A percentile compares a stretch with the other conserved stretches of the same genome.
phyloP scores from a whole-genome alignment of 2,329 filamentous ascomycete genomes.

The Stachybotrys chlorohalonatus region DNA sequence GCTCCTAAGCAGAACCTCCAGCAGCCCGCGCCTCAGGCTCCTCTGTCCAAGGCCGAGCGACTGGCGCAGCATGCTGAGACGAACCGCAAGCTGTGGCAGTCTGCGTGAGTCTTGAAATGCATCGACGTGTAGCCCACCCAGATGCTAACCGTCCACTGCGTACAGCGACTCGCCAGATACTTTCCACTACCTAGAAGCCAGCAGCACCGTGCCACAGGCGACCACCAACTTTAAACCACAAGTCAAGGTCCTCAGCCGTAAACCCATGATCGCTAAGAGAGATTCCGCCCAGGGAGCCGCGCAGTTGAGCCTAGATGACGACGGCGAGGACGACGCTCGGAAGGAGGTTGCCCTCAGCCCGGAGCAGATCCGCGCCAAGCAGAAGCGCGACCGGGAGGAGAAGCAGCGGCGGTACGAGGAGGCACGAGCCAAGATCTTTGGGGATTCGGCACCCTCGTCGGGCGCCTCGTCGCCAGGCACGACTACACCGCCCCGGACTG shows the following conservation, averaged over 20 bases:
- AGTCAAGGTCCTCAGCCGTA: slow-evolving; percentile 78
- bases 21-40: slow-evolving; percentile 24
- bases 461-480: slow-evolving; percentile 54
- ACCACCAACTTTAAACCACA: slow-evolving; percentile 67
- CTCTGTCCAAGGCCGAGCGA: slow-evolving; percentile 64
- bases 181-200: slow-evolving; percentile 65
- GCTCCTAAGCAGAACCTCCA: slow-evolving; percentile 24
- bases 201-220: slow-evolving; percentile 49
- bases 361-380: slow-evolving; percentile 70
- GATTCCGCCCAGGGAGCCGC: slow-evolving; percentile 42
- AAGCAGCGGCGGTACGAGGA: slow-evolving; percentile 88
- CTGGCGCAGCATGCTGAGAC: slow-evolving; percentile 72
- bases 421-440: slow-evolving; percentile 79
- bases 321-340: slow-evolving; percentile 56
- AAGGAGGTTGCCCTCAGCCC: slow-evolving; percentile 57
- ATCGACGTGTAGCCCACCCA: neutral
- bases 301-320: slow-evolving; percentile 34
- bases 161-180: slow-evolving; percentile 63
- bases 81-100: slow-evolving; percentile 81
- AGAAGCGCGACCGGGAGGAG: slow-evolving; percentile 73
- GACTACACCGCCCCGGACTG: slow-evolving; percentile 44
- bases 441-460: slow-evolving; percentile 45
- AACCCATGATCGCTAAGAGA: slow-evolving; percentile 55
- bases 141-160: neutral
- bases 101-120: slow-evolving; percentile 52